Conservation (phyloP, 495 filamentous ascomycete species). For the Neurospora sp. region DNA sequence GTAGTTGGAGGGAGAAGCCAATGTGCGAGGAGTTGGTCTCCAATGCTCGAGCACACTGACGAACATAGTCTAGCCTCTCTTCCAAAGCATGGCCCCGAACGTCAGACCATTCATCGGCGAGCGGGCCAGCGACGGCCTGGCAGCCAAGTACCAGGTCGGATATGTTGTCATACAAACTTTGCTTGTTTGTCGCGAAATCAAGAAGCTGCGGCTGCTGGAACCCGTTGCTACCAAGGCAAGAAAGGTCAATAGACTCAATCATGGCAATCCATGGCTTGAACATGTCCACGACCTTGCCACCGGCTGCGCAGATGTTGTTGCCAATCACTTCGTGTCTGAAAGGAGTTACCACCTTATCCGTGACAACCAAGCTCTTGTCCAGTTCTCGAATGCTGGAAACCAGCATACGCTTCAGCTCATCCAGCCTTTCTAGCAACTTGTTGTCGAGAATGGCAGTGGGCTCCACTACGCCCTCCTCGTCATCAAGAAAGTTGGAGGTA, state of each 20-base stretch:
- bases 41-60: constrained; percentile 62
- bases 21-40: constrained; percentile 82
- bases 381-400: constrained; percentile 72
- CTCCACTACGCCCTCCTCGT: constrained; percentile 68
- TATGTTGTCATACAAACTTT: constrained; percentile 83
- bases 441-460: constrained; percentile 63
- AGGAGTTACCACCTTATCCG: constrained; percentile 66
- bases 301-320: constrained; percentile 63
- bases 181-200: constrained; percentile 85
- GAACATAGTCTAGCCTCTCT: constrained; percentile 69
- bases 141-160: constrained; percentile 80
- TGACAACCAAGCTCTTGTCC: constrained; percentile 68
- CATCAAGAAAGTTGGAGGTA: constrained; percentile 71
- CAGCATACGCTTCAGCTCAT: constrained; percentile 72
- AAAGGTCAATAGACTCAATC: constrained; percentile 81
- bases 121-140: constrained; percentile 76
- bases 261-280: constrained; percentile 80
- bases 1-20: constrained; percentile 73
- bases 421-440: constrained; percentile 68
- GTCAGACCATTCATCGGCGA: constrained; percentile 93
- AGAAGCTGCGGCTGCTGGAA: constrained; percentile 77
- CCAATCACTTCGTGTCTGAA: constrained; percentile 61
- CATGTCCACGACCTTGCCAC: constrained; percentile 68
- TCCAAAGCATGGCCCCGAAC: constrained; percentile 86
- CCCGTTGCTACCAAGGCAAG: constrained; percentile 51